Base-by-base conservation (phyloP, 257 asterid species). In the Solanum appendiculatum region DNA sequence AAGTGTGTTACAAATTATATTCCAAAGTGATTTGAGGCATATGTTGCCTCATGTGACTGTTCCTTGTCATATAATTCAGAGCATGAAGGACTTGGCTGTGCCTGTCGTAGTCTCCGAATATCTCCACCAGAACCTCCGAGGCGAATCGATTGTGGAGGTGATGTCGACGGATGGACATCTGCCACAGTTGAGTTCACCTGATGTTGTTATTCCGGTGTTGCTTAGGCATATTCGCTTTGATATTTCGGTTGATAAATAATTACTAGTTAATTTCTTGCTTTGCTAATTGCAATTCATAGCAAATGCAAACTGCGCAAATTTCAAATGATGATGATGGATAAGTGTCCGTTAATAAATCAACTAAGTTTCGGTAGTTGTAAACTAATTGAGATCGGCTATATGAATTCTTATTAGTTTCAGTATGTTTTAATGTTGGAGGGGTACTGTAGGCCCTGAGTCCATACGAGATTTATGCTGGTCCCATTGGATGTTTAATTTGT, bases 131-230 rank as follows among this genome's bases (percentile, higher is more conserved):
- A 89, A 93, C 70, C 90, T 96, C 1, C 95, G 97, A 2, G 92
- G 95, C 0, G 87, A 91, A 29, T 96, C 99, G 12, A 89, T 96
- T 5, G 98, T 96, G 1, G 98, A 95, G 89, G 96, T 96, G 70
- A 92, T 96, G 96, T 89, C 93, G 4, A 95, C 98, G 1, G 96
- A 95, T 25, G 99, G 99, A 12, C 99, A 96, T 60, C 89, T 96
- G 23, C 99, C 98, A 46, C 99, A 94, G 87, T 86, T 96, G 73
- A 96, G 99, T 91, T 93, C 97, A 29, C 98, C 98, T 7, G 98
- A 91, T 20, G 89, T 95, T 15, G 93, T 92, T 9, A 70, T 92
- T 14, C 99, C 99, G 6, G 95, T 96, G 69, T 88, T 96, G 51
- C 92, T 94, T 70, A 87, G 95, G 84, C 98, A 96, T 75, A 93